These are phyloP conservation scores for Babesia microti DNA, from an alignment of 169 alveolate species.

Conservation along the genomic window DNA sequence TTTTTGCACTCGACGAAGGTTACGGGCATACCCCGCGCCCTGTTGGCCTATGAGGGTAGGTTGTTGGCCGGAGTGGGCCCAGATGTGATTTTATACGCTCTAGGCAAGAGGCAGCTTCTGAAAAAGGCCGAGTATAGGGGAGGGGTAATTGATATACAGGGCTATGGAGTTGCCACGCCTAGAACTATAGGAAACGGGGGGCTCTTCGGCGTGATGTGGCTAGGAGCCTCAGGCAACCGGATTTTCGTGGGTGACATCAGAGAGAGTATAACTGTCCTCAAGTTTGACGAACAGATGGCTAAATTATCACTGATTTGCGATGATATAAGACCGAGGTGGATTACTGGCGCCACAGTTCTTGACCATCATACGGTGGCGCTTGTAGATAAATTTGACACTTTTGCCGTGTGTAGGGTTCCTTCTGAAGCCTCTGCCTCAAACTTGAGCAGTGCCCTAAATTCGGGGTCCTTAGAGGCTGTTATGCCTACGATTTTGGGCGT, in stretches of 20 bases:
- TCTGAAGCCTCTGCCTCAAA: conserved; percentile 27
- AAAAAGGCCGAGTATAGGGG: conserved; percentile 88
- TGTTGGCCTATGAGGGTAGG: conserved; percentile 83
- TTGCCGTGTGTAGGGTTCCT: conserved; percentile 31
- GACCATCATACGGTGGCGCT: conserved; percentile 89
- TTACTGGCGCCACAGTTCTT: conserved; percentile 81
- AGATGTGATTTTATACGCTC: conserved; percentile 85
- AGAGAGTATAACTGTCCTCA: conserved; percentile 84
- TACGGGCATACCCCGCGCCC: conserved; percentile 82
- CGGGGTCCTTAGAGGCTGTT: conserved; percentile 4
- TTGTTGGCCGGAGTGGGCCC: conserved; percentile 86
- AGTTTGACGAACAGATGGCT: conserved; percentile 56
- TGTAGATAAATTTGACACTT: conserved; percentile 58
- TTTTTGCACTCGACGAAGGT: conserved; percentile 78
- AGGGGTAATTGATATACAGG: conserved; percentile 67
- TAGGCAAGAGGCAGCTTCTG: conserved; percentile 91
- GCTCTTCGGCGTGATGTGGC: conserved; percentile 56
- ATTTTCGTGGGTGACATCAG: conserved; percentile 88
- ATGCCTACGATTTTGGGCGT: conserved; percentile 42
- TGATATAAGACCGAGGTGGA: conserved; percentile 88
- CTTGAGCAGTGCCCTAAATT: too few species aligned
- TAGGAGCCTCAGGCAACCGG: conserved; percentile 69
- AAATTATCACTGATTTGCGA: conserved; percentile 70
- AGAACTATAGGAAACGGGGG: too few species aligned
- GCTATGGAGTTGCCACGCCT: conserved; percentile 63